These are phyloP conservation scores for Cladosporium sp. DNA, from an alignment of 2,329 filamentous ascomycete species.

Conservation along the genomic window DNA sequence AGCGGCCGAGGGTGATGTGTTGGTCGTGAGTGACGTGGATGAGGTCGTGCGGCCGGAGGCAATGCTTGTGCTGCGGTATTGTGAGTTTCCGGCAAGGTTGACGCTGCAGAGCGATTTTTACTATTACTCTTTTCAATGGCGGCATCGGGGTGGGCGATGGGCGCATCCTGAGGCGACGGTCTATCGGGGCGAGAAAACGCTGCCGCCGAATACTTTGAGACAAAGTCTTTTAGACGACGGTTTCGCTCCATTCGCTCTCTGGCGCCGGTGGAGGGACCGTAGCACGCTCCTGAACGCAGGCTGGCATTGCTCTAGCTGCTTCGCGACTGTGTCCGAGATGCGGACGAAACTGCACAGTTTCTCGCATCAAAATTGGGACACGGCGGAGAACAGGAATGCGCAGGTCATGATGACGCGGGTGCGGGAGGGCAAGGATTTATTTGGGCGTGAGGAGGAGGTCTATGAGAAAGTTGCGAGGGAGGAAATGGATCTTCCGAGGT, in stretches of 20 bases:
- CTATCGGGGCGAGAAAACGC: constrained; percentile 56
- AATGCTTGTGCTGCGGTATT: constrained; percentile 11
- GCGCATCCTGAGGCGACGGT: constrained; percentile 57
- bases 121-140: constrained; percentile 15
- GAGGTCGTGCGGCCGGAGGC: constrained; percentile 11
- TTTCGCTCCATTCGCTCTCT: constrained; percentile 14
- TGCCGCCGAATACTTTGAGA: constrained; percentile 52
- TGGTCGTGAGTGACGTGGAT: constrained; percentile 14
- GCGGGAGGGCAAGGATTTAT: constrained; percentile 51
- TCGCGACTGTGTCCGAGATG: constrained; percentile 52
- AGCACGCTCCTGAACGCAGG: constrained; percentile 46
- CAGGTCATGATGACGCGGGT: constrained; percentile 49
- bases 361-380: constrained; percentile 52
- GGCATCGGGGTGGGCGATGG: constrained; percentile 47
- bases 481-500: constrained; percentile 52
- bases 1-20: constrained; percentile 16
- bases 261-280: constrained; percentile 35
- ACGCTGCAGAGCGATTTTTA: constrained; percentile 12
- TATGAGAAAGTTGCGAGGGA: constrained; percentile 43
- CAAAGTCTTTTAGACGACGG: constrained; percentile 41
- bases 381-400: constrained; percentile 43
- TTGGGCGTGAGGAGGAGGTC: constrained; percentile 51
- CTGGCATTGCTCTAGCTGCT: constrained; percentile 62
- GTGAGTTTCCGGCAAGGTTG: constrained; percentile 6
- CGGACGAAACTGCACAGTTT: constrained; percentile 54